These are phyloP conservation scores for Cucurbita ficifolia DNA, from an alignment of 306 rosid species.

Conservation along the genomic window DNA sequence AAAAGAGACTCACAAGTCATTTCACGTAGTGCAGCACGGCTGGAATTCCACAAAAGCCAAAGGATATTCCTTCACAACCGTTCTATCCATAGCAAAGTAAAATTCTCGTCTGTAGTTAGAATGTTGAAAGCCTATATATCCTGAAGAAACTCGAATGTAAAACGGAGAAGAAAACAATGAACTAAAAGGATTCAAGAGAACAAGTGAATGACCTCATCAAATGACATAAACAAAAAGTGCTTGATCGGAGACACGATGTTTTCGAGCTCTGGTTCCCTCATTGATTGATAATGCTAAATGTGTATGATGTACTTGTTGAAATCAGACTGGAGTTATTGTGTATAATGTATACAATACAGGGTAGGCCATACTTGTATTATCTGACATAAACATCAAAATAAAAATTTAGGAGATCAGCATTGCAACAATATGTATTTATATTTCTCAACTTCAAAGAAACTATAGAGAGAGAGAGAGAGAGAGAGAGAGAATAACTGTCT, in stretches of 20 bases:
- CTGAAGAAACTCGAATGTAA: not conserved
- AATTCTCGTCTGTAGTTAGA: not conserved
- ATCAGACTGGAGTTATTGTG: not conserved
- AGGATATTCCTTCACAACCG: not conserved
- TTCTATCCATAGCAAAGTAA: not conserved
- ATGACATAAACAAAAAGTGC: not conserved
- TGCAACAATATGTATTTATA: not conserved
- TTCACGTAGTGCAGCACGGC: not conserved
- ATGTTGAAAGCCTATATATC: not conserved
- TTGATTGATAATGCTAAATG: not conserved
- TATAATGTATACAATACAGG: not conserved
- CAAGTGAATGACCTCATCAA: not conserved
- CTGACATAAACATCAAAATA: not conserved
- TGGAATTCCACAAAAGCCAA: not conserved
- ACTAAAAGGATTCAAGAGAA: not conserved
- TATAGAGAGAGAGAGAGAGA: not conserved
- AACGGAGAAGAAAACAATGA: not conserved
- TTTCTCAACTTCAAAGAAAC: not conserved
- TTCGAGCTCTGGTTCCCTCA: not conserved
- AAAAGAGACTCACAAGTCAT: not conserved
- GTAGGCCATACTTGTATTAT: not conserved
- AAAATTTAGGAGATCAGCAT: not conserved
- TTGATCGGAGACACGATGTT: not conserved
- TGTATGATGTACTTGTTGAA: not conserved
- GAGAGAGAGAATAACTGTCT: not conserved